Percentiles rank a stretch among this genome's conserved stretches.
Conservation (phyloP, 164 flowering plant genomes). For the Magnolia kwangsiensis region DNA sequence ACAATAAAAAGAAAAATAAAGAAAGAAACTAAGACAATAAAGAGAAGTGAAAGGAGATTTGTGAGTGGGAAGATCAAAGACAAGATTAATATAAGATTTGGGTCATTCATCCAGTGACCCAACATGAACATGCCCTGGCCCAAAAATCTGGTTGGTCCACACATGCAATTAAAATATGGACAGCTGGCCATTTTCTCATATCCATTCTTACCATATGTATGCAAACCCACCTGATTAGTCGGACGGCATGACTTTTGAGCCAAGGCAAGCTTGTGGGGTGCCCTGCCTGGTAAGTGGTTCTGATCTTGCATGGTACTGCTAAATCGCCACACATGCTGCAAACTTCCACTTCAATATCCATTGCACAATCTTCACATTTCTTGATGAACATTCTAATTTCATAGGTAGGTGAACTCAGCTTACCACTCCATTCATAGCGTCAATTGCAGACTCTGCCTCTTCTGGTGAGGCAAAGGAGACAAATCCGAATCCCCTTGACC, state of each 20-base stretch:
- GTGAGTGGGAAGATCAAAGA: background rate
- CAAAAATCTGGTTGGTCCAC: background rate
- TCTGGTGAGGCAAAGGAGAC: conserved; percentile 60
- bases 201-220: background rate
- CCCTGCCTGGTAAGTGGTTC: too few relatives aligned
- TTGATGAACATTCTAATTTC: background rate
- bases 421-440: conserved; percentile 83
- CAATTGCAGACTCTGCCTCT: conserved; percentile 51
- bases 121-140: background rate
- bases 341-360: background rate
- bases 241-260: background rate
- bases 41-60: too few relatives aligned
- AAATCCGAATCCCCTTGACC: conserved; percentile 88
- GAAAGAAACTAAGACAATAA: background rate
- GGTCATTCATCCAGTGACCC: background rate
- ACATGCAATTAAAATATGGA: background rate
- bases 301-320: too few relatives aligned
- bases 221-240: background rate
- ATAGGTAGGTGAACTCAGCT: conserved; percentile 1
- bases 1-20: background rate
- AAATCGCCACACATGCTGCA: background rate
- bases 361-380: background rate
- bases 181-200: background rate
- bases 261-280: too few relatives aligned
- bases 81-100: background rate